Percentiles rank a stretch among this genome's conserved stretches.
phyloP scores from a whole-genome alignment of 192 early-diverging fungal species.

The Linderina pennispora region DNA sequence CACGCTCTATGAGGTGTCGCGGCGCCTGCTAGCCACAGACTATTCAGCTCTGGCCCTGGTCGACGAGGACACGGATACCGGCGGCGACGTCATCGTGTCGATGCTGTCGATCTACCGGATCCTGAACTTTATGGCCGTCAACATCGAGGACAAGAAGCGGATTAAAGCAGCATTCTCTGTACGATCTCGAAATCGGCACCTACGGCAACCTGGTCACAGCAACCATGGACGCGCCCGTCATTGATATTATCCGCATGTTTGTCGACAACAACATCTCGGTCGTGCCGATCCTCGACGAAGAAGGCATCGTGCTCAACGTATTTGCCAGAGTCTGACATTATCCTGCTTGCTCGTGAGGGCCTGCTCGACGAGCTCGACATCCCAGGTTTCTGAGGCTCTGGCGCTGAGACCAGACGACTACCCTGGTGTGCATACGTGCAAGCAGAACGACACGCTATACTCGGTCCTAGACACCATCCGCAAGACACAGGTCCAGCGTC shows the following conservation, averaged over 20 bases:
- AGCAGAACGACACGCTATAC: constrained; percentile 75
- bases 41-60: constrained; percentile 87
- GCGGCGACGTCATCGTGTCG: constrained; percentile 82
- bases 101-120: constrained; percentile 87
- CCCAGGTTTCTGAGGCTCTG: constrained; percentile 81
- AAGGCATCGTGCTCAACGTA: constrained; percentile 82
- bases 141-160: constrained; percentile 63
- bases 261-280: constrained; percentile 84
- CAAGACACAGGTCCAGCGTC: constrained; percentile 77
- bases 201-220: constrained; percentile 80
- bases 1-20: constrained; percentile 81
- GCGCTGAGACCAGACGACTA: constrained; percentile 82
- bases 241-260: constrained; percentile 89
- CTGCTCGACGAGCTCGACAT: constrained; percentile 68
- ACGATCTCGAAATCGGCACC: constrained; percentile 82
- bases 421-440: constrained; percentile 91
- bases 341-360: constrained; percentile 61
- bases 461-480: constrained; percentile 87
- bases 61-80: constrained; percentile 68
- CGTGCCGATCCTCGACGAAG: constrained; percentile 88
- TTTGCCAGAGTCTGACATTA: constrained; percentile 96
- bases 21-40: constrained; percentile 70
- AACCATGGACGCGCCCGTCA: constrained; percentile 71
- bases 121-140: constrained; percentile 79
- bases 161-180: constrained; percentile 58